These are phyloP conservation scores for Glycine soja DNA, from an alignment of 306 rosid species.

Conservation along the genomic window DNA sequence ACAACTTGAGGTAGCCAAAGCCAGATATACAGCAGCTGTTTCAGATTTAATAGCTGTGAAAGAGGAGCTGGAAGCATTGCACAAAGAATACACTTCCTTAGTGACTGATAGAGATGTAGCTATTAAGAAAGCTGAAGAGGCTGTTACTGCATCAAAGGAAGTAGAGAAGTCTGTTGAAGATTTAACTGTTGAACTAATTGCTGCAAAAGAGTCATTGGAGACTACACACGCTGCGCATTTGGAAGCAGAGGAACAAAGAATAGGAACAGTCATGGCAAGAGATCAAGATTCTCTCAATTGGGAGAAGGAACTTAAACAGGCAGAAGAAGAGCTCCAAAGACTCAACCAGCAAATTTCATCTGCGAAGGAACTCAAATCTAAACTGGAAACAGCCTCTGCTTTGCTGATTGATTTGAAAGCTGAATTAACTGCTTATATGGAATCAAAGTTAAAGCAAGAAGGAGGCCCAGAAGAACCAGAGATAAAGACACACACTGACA, in stretches of 20 bases:
- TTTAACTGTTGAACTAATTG: conserved; percentile 85
- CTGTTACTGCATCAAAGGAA: conserved; percentile 80
- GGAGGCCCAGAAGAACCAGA: conserved; percentile 57
- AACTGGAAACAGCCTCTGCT: conserved; percentile 81
- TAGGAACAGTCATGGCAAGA: conserved; percentile 91
- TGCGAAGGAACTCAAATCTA: conserved; percentile 82
- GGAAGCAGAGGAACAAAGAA: conserved; percentile 97
- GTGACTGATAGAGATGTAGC: conserved; percentile 76
- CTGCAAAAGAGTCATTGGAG: conserved; percentile 84
- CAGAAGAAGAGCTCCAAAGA: conserved; percentile 87
- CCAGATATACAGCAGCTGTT: conserved; percentile 79
- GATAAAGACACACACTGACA: conserved; percentile 66
- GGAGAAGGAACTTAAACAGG: conserved; percentile 92
- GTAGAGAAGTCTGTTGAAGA: conserved; percentile 95
- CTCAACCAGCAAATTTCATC: conserved; percentile 77
- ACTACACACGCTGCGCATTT: conserved; percentile 91
- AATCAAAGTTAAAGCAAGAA: conserved; percentile 69
- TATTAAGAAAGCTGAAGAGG: conserved; percentile 82
- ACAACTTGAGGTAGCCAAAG: conserved; percentile 97
- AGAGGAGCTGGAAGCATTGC: conserved; percentile 79
- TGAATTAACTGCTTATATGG: conserved; percentile 90
- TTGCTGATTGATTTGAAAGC: conserved; percentile 83
- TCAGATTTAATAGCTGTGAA: conserved; percentile 78
- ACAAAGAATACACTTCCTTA: conserved; percentile 77
- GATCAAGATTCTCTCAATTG: conserved; percentile 94